phyloP scores from a whole-genome alignment of 2,329 filamentous ascomycete species.

The Trichoderma koningiopsis region DNA sequence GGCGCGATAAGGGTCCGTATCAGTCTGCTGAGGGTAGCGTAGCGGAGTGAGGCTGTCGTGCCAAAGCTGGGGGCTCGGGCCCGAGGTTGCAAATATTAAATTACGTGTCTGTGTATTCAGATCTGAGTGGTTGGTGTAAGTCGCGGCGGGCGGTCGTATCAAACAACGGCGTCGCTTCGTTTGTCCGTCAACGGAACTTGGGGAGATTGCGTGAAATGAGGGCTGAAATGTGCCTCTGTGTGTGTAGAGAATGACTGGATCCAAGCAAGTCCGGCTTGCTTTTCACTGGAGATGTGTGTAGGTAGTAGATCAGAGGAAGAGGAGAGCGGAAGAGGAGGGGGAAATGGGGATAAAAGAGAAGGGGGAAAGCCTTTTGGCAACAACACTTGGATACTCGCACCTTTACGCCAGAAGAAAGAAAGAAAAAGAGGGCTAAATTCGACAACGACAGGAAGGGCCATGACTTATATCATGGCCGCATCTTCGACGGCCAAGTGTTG shows the following conservation, averaged over 20 bases:
- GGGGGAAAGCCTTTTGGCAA: conserved; percentile 49
- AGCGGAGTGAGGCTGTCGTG: conserved; percentile 20
- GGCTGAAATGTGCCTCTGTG: not conserved
- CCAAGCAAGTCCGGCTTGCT: conserved; percentile 64
- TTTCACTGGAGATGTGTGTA: conserved; percentile 41
- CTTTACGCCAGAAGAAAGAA: conserved; percentile 46
- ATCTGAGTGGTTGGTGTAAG: conserved; percentile 33
- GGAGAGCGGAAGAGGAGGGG: conserved; percentile 34
- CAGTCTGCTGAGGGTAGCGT: conserved; percentile 1
- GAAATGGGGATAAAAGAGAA: conserved; percentile 41
- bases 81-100: conserved; percentile 33
- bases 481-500: conserved; percentile 42
- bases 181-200: conserved; percentile 26
- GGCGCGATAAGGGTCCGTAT: conserved; percentile 26
- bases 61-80: conserved; percentile 8
- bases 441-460: conserved; percentile 46
- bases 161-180: conserved; percentile 33
- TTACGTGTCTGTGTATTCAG: conserved; percentile 35
- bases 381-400: conserved; percentile 57
- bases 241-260: conserved; percentile 50
- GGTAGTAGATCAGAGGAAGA: conserved; percentile 28
- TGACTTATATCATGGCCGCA: conserved; percentile 61
- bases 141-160: conserved; percentile 34
- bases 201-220: conserved; percentile 34
- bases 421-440: conserved; percentile 46